Base-by-base conservation (phyloP, 441 rosid species). In the Flueggea neowawraea region DNA sequence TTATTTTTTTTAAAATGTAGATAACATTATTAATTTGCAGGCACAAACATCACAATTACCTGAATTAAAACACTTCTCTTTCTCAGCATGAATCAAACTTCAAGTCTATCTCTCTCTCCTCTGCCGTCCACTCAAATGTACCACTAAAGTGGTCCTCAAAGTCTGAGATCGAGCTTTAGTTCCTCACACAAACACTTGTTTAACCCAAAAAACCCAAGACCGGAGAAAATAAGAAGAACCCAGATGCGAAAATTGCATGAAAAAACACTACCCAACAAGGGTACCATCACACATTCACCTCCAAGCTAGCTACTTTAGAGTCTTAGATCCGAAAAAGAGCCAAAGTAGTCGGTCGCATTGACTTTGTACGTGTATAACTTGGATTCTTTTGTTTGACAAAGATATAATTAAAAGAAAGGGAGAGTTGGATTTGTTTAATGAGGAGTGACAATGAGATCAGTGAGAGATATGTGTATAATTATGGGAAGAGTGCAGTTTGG, bases 301-400 rank as follows among this genome's bases (percentile, higher is more conserved):
- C n/a, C n/a, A n/a, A n/a, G n/a, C n/a, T n/a, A n/a, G n/a, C n/a
- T n/a, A 57, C 39, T 51, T 12, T 53, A 43, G 69, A 64, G 41
- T 60, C n/a, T 16, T 75, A 73, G 86, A 79, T 85, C 86, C 81
- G 71, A 50, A 58, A 54, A 47, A 57, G 64, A 45, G 44, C 8
- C 2, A 31, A 33, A 66, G 32, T 7, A 66, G 78, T 75, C 63
- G 78, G 81, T 80, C 77, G n/a, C 78, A 77, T 78, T 77, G 84
- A 73, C 81, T 74, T 74, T 65, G 56, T 12, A 54, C 41, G n/a
- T n/a, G n/a, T n/a, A n/a, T n/a, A n/a, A n/a, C n/a, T n/a, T n/a
- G n/a, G n/a, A n/a, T 41, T 50, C 4, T 33, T 4, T 55, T 67
- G 58, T 14, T 32, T 66, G 45, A 33, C 57, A 67, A 55, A 62